A percentile compares a stretch with the other conserved stretches of the same genome.
These are phyloP conservation scores for Phaeosphaeria sp. DNA, from an alignment of 2,329 filamentous ascomycete genomes.

Conservation along the genomic window DNA sequence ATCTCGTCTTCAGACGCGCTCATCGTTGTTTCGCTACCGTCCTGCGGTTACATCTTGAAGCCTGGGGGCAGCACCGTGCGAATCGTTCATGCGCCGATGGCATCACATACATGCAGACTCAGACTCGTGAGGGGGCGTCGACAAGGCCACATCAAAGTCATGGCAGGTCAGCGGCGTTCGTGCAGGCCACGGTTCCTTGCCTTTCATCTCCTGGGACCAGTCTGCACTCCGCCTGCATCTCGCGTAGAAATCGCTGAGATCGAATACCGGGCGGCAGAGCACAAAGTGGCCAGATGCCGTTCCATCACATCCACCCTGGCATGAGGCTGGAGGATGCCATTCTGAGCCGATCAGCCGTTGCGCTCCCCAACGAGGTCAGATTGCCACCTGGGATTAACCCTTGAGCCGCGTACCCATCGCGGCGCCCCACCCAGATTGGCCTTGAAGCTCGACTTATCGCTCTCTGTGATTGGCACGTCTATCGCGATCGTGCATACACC, in stretches of 20 bases:
- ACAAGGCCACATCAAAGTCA: background rate
- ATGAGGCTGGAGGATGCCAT: slow-evolving; percentile 9
- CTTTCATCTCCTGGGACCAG: background rate
- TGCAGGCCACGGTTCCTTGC: background rate
- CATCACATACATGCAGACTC: background rate
- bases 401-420: slow-evolving; percentile 28
- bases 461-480: slow-evolving; percentile 35
- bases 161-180: background rate
- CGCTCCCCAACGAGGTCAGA: slow-evolving; percentile 27
- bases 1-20: background rate
- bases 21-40: slow-evolving; percentile 1
- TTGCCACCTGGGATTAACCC: slow-evolving; percentile 33
- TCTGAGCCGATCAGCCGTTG: slow-evolving; percentile 32
- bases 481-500: slow-evolving; percentile 25
- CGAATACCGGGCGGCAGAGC: background rate
- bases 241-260: background rate
- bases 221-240: background rate
- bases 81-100: background rate
- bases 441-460: slow-evolving; percentile 13
- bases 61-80: background rate
- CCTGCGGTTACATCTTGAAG: background rate
- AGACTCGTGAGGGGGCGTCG: background rate
- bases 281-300: slow-evolving; percentile 12
- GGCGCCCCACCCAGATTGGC: slow-evolving; percentile 30
- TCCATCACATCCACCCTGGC: background rate